Evolutionary conservation across 2,329 filamentous ascomycete species (phyloP).

Genomic region (Aspergillus fructus): DNA sequence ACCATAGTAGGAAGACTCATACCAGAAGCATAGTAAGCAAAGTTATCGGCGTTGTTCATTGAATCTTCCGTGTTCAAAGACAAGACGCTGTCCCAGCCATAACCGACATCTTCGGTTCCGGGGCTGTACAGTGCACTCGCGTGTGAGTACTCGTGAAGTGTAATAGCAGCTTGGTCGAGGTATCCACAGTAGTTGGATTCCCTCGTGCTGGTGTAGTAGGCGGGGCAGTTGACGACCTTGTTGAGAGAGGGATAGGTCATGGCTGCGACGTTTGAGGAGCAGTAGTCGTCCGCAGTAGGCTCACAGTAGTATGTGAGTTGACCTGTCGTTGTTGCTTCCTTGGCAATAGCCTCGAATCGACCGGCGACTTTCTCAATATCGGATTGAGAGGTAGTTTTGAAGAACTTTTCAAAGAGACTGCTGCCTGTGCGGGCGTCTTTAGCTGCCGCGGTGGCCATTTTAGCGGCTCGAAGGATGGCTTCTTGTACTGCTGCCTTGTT

Average conservation of each 20-base stretch:
- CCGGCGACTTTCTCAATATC: slow-evolving; percentile 12
- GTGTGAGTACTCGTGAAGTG: slow-evolving; percentile 18
- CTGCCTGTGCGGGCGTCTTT: slow-evolving; percentile 12
- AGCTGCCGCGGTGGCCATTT: slow-evolving; percentile 16
- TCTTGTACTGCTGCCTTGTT: slow-evolving; percentile 10
- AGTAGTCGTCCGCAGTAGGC: slow-evolving; percentile 13
- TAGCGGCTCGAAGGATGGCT: slow-evolving; percentile 10
- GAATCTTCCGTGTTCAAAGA: slow-evolving; percentile 9
- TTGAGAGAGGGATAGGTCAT: slow-evolving; percentile 16
- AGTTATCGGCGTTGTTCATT: slow-evolving; percentile 16
- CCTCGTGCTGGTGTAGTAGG: slow-evolving; percentile 12
- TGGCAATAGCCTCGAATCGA: slow-evolving; percentile 16
- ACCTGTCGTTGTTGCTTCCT: slow-evolving; percentile 15
- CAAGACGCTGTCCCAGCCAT: slow-evolving; percentile 13
- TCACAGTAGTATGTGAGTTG: slow-evolving; percentile 18
- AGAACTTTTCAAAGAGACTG: slow-evolving; percentile 17
- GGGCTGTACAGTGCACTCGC: slow-evolving; percentile 12
- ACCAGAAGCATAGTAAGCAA: slow-evolving; percentile 19
- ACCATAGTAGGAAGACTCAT: not conserved
- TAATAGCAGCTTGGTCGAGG: slow-evolving; percentile 14
- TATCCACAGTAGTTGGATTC: slow-evolving; percentile 7
- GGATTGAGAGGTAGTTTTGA: slow-evolving; percentile 12
- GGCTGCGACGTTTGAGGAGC: slow-evolving; percentile 17
- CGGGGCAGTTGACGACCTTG: slow-evolving; percentile 18
- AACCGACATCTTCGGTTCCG: slow-evolving; percentile 18